Conservation (phyloP, 2,329 filamentous ascomycete genomes). For the Didymella pinodella region DNA sequence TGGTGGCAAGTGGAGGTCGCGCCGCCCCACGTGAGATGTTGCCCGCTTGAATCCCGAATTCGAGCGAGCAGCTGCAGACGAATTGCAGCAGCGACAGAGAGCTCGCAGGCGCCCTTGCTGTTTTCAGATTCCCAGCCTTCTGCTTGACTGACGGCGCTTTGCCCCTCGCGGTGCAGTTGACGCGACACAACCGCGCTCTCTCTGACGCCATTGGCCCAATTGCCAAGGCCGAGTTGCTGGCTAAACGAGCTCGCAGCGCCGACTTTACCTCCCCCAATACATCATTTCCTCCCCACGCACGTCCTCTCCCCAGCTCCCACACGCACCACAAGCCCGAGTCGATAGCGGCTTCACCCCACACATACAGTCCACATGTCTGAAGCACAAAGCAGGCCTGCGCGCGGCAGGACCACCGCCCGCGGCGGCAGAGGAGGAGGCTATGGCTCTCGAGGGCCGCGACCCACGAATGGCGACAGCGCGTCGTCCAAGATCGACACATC, state of each 20-base stretch:
- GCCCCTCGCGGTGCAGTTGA: slow-evolving; percentile 4
- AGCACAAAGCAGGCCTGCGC: slow-evolving; percentile 84
- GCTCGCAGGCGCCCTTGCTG: not conserved
- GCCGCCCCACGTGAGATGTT: not conserved
- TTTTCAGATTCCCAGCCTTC: not conserved
- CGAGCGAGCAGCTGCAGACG: not conserved
- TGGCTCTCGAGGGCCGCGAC: slow-evolving; percentile 62
- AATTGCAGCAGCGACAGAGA: not conserved
- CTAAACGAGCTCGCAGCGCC: slow-evolving; percentile 35
- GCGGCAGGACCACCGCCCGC: slow-evolving; percentile 89
- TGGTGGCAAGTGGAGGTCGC: not conserved
- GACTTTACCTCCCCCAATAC: slow-evolving; percentile 42
- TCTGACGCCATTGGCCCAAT: slow-evolving; percentile 22
- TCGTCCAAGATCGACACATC: slow-evolving; percentile 67
- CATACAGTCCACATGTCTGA: slow-evolving; percentile 81
- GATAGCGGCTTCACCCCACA: slow-evolving; percentile 38
- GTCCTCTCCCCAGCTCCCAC: slow-evolving; percentile 37
- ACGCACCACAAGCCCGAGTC: slow-evolving; percentile 32
- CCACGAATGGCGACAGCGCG: slow-evolving; percentile 74
- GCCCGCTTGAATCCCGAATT: not conserved
- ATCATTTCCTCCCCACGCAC: slow-evolving; percentile 39
- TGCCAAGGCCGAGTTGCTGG: slow-evolving; percentile 18
- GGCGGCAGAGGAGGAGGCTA: slow-evolving; percentile 76
- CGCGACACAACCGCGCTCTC: slow-evolving; percentile 15
- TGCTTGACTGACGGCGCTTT: not conserved